Conservation (phyloP, 1,284 basidiomycete species). For the Heterobasidion occidentale region DNA sequence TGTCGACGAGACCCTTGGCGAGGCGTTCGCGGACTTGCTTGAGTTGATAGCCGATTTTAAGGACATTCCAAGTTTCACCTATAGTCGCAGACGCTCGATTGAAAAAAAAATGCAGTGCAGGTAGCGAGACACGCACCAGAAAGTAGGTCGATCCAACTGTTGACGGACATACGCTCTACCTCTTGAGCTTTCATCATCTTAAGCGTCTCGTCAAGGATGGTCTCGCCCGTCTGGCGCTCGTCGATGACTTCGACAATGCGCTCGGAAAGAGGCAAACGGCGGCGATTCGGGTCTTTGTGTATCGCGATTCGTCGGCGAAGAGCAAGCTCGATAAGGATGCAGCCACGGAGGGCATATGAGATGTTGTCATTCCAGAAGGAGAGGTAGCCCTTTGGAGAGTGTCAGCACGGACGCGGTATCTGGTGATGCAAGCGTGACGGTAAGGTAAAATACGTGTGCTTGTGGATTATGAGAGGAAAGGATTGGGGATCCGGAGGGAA, state of each 20-base stretch:
- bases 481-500: not conserved
- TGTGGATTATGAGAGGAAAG: not conserved
- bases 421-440: not conserved
- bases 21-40: conserved; percentile 96
- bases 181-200: conserved; percentile 84
- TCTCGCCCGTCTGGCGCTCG: conserved; percentile 88
- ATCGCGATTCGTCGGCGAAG: conserved; percentile 86
- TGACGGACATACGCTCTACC: conserved; percentile 77
- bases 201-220: conserved; percentile 91
- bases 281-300: conserved; percentile 75
- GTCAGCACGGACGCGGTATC: not conserved
- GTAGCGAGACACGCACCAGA: conserved; percentile 55
- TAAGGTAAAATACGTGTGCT: not conserved
- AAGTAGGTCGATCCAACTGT: conserved; percentile 89
- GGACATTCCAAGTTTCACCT: conserved; percentile 99
- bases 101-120: not conserved
- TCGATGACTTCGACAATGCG: conserved; percentile 87
- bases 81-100: not conserved
- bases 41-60: conserved; percentile 96
- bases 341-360: conserved; percentile 90
- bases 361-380: conserved; percentile 99
- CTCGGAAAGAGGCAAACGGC: conserved; percentile 73
- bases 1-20: conserved; percentile 96
- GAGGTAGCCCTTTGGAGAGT: conserved; percentile 65
- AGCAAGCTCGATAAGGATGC: conserved; percentile 92